phyloP scores from a whole-genome alignment of 1,139 yeast species.

The Geotrichum candidum region DNA sequence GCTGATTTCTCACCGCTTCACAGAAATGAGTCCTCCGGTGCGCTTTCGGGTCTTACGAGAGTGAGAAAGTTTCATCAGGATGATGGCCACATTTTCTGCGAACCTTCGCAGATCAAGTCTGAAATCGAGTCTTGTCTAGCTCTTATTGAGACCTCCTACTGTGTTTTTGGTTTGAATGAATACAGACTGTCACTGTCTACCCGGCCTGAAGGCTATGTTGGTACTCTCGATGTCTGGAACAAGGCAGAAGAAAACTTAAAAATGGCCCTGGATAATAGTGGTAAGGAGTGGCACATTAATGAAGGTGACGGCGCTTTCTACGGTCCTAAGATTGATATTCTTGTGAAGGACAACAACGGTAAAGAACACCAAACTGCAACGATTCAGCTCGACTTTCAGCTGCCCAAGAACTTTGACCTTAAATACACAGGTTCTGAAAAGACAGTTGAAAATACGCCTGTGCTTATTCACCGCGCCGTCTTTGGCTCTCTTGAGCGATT shows the following conservation, averaged over 20 bases:
- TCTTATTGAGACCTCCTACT: constrained; percentile 71
- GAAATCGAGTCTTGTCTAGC: constrained; percentile 74
- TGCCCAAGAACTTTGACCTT: constrained; percentile 73
- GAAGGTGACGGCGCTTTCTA: constrained; percentile 97
- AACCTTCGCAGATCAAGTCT: constrained; percentile 66
- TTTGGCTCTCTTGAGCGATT: constrained; percentile 93
- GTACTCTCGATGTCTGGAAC: constrained; percentile 79
- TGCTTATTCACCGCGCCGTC: constrained; percentile 91
- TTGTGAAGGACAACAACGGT: constrained; percentile 73
- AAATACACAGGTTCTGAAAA: constrained; percentile 41
- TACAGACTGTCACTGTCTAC: constrained; percentile 79
- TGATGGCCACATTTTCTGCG: constrained; percentile 96
- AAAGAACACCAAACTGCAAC: constrained; percentile 95
- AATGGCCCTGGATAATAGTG: constrained; percentile 57
- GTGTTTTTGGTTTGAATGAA: constrained; percentile 63
- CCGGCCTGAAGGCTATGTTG: constrained; percentile 81
- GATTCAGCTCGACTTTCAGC: constrained; percentile 63
- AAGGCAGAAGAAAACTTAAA: constrained; percentile 71
- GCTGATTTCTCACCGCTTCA: constrained; percentile 94
- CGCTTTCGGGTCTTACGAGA: constrained; percentile 87
- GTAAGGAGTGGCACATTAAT: constrained; percentile 64
- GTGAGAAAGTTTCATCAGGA: constrained; percentile 97
- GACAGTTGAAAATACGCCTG: constrained; percentile 47
- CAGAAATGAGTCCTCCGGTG: constrained; percentile 93
- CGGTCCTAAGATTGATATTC: constrained; percentile 87